phyloP scores from a whole-genome alignment of 1,284 basidiomycete species.

The Trichosporon sp. region DNA sequence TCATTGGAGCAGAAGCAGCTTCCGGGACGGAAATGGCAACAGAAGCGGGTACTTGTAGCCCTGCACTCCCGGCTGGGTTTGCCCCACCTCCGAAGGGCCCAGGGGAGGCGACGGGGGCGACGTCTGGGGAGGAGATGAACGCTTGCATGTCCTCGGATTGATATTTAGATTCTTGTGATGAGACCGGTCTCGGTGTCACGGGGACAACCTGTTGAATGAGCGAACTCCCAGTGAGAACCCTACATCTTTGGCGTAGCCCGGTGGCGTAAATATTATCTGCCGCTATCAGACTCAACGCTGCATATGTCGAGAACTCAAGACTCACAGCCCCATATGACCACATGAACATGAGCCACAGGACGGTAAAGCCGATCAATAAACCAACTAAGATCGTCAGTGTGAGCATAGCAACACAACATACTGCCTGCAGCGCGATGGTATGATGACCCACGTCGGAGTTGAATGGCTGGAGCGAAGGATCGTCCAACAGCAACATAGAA shows the following conservation, averaged over 20 bases:
- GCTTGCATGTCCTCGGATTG: no score
- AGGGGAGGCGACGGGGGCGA: no score
- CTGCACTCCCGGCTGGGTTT: no score
- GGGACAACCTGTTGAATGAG: not conserved
- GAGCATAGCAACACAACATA: constrained; percentile 30
- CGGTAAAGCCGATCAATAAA: constrained; percentile 57
- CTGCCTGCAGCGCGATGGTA: constrained; percentile 57
- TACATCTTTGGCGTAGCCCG: constrained; percentile 66
- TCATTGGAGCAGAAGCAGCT: no score
- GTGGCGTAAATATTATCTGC: constrained; percentile 59
- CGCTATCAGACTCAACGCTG: not conserved
- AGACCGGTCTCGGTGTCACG: not conserved
- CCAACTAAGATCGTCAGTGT: constrained; percentile 53
- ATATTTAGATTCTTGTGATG: not conserved
- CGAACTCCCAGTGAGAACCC: constrained; percentile 28
- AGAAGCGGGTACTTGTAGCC: no score
- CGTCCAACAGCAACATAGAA: constrained; percentile 68
- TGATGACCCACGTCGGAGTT: constrained; percentile 48
- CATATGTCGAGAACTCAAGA: not conserved
- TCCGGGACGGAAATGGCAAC: no score
- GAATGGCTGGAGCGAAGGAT: constrained; percentile 63
- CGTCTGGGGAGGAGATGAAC: no score
- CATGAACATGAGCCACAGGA: constrained; percentile 63
- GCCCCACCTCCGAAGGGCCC: no score
- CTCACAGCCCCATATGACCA: constrained; percentile 67